Evolutionary conservation across 75 land plant genomes (phyloP), one percentile per base, ranked within the genome.

Genomic region (Larix kaempferi): DNA sequence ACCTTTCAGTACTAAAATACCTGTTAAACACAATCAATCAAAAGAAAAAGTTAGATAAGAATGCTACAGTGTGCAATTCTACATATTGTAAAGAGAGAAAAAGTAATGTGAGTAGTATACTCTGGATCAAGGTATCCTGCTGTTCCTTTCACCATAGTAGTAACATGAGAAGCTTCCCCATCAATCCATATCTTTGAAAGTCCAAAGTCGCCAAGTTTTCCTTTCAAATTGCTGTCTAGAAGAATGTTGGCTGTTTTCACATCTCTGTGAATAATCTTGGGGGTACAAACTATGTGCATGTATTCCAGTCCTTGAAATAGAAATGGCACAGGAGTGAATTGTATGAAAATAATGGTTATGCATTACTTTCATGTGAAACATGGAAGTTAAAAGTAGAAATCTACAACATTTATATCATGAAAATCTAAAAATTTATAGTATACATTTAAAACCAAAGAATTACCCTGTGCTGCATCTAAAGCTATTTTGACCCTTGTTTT

Each of bases 241-340:
- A 59, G 61, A 17, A 59, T 59, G 21, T 59, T 59, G 1, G 61
- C 21, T 19, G 61, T 19, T 59, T 59, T 59, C 61, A 59, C 61
- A 59, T 59, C 61, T 6, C 61, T 59, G n/a, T 59, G 61, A 59
- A 59, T 59, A n/a, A 59, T 59, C 61, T 59, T 59, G 6, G 61
- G 61, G 15, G 61, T 59, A 5, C 61, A 59, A 19, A 15, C 19
- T 59, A 19, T 1, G 61, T 59, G 21, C 61, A 59, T 19, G 61
- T 59, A 59, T 59, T 59, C 6, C 21, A 59, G 11, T n/a, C 61
- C 61, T 59, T 44, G 0, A 8, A 44, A 44, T 44, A 44, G 0
- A 44, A 41, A 41, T 2, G 5, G 44, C 44, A 5, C n/a, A 5
- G 5, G 5, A 41, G 6, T 5, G 6, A 5, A 44, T 44, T 44